Percentiles rank a stretch among this genome's conserved stretches.
phyloP scores from a whole-genome alignment of 2,329 filamentous ascomycete species.

The Thyridium curvatum region DNA sequence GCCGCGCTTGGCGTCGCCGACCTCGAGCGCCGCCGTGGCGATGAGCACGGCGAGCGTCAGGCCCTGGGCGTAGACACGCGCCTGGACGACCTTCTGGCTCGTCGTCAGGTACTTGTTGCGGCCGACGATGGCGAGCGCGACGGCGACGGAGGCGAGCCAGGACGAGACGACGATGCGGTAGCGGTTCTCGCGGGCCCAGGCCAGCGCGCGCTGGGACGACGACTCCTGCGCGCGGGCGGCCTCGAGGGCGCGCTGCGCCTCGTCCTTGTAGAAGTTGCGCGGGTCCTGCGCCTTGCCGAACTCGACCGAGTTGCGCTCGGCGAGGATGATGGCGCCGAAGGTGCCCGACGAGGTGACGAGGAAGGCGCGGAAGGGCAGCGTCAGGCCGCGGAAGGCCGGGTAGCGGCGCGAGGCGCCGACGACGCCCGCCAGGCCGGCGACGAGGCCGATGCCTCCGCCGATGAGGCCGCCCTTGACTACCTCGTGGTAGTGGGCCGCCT shows the following conservation, averaged over 20 bases:
- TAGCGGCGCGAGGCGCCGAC: slow-evolving; percentile 64
- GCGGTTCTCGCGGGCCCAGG: slow-evolving; percentile 73
- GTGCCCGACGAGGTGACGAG: slow-evolving; percentile 76
- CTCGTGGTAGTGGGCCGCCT: slow-evolving; percentile 73
- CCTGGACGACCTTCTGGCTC: slow-evolving; percentile 86
- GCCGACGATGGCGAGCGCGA: slow-evolving; percentile 69
- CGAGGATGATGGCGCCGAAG: slow-evolving; percentile 81
- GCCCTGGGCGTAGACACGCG: slow-evolving; percentile 88
- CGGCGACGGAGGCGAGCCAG: slow-evolving; percentile 76
- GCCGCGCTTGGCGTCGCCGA: slow-evolving; percentile 67
- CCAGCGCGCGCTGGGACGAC: slow-evolving; percentile 52
- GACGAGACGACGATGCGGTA: slow-evolving; percentile 79
- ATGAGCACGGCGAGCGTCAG: slow-evolving; percentile 80
- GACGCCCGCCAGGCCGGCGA: slow-evolving; percentile 61
- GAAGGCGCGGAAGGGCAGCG: slow-evolving; percentile 86
- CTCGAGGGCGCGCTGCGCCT: slow-evolving; percentile 48
- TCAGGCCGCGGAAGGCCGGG: slow-evolving; percentile 71
- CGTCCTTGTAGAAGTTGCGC: slow-evolving; percentile 59
- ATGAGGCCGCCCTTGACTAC: slow-evolving; percentile 75
- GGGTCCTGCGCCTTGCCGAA: slow-evolving; percentile 69
- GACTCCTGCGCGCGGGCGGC: slow-evolving; percentile 51
- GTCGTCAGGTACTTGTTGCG: slow-evolving; percentile 69
- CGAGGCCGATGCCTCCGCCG: slow-evolving; percentile 65
- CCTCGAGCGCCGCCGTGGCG: slow-evolving; percentile 76
- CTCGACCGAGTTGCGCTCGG: slow-evolving; percentile 60